Evolutionary conservation across 768 basidiomycete genomes (phyloP), one percentile per base, ranked within the genome.

Genomic region (Hygrophoropsis aurantiaca): DNA sequence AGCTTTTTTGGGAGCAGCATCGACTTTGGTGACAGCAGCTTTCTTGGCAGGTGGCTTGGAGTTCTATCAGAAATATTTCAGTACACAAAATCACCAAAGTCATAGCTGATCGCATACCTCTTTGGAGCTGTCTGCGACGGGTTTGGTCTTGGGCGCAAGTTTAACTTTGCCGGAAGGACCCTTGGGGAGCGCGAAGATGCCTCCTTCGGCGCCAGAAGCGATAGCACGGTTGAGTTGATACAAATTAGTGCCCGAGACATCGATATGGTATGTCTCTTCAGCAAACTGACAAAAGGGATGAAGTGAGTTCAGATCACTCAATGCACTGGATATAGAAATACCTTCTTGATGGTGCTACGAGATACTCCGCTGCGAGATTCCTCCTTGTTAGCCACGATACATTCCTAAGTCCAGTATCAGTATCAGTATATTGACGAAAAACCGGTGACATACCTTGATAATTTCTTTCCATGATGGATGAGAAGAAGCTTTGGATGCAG

Each of bases 301-400:
- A 18, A 42, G 39, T 34, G 35, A 40, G 15, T 19, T 30, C 13
- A 7, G 8, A 33, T 30, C 9, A 43, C 49, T 49, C 62, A 48
- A 38, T 11, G 23, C 10, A 47, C 8, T 30, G 1, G 38, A 38
- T 11, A 18, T 3, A 39, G 9, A 79, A 79, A 54, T 50, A 87
- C 83, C 78, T 87, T 87, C 84, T 92, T 92, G 67, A 92, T 85
- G 11, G 76, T 75, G 16, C 70, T 66, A 44, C 90, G 79, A 11
- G 88, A 90, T 32, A 90, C 88, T 52, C 88, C 89, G 49, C 67
- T 59, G 45, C 88, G 82, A 25, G 74, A 70, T 39, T 86, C 84
- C 35, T 83, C 81, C 58, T 78, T 80, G 65, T 84, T 70, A 36
- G 65, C 72, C 46, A 69, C 59, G 61, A 92, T 85, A 58, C 83